Evolutionary conservation across 345 rosid genomes (phyloP).

Genomic region (Eucalyptus regnans): DNA sequence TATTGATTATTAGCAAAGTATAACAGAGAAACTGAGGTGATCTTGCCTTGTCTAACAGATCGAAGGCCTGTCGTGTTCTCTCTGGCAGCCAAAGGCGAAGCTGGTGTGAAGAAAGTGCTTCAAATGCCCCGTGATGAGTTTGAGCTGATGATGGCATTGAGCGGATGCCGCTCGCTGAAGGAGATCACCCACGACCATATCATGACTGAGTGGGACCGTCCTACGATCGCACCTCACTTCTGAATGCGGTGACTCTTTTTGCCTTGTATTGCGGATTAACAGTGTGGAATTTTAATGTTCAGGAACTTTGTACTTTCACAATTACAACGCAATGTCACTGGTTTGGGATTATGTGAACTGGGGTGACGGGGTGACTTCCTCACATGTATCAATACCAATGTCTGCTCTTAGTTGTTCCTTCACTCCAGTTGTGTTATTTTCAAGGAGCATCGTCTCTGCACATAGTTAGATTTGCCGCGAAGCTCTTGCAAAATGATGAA

Average conservation of each 20-base stretch:
- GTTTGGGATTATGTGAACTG: background rate
- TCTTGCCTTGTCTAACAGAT: slow-evolving; percentile 21
- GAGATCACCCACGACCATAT: slow-evolving; percentile 78
- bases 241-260: background rate
- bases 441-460: too few relatives aligned
- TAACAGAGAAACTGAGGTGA: background rate
- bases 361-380: background rate
- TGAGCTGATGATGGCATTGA: slow-evolving; percentile 82
- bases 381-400: background rate
- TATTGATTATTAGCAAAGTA: background rate
- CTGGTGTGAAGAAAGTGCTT: slow-evolving; percentile 59
- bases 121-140: slow-evolving; percentile 74
- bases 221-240: slow-evolving; percentile 27
- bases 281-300: background rate
- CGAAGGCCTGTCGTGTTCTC: slow-evolving; percentile 77
- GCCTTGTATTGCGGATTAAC: background rate
- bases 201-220: slow-evolving; percentile 57
- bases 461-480: too few relatives aligned
- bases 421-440: background rate
- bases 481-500: too few relatives aligned
- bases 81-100: slow-evolving; percentile 77
- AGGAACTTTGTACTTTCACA: background rate
- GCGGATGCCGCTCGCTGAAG: slow-evolving; percentile 72
- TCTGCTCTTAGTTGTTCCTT: background rate
- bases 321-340: background rate